Evolutionary conservation across 768 basidiomycete species (phyloP), one percentile per base, ranked within the genome.

Genomic region (Boletus insuetus): DNA sequence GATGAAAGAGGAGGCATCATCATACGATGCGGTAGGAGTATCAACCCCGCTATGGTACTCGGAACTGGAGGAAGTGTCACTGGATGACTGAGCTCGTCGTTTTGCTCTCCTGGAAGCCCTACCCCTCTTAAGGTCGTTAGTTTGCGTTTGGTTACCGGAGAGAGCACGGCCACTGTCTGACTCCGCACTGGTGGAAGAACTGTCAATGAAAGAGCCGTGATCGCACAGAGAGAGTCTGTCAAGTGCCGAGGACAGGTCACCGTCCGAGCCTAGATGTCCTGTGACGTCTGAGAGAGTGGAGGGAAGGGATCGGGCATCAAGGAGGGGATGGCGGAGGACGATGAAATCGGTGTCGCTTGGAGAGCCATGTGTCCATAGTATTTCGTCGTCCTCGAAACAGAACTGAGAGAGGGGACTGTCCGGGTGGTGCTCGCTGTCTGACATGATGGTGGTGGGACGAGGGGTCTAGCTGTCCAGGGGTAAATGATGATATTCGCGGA

Each of bases 1-100:
- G 41, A 72, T 72, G 35, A 65, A 71, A 13, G 59, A 56, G 17
- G 51, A 58, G 4, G 71, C 69, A 1, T 68, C 65, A 1, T 61
- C 60, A 35, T 66, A 73, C 7, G 69, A 64, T 5, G 46, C 49
- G 11, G 45, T 51, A 14, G 58, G 58, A 6, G 64, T 64, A 19
- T 34, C 38, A 11, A 43, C 38, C 5, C 53, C 66, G 13, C 54
- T 58, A 10, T 42, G 41, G 35, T 51, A 54, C 14, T 56, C 52
- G 14, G 59, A 53, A 45, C 51, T 53, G 16, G 56, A 8, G 0
- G 59, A 61, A 19, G 43, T 46, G 35, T 2, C 6, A 0, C 41
- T 52, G 9, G 63, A 53, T 3, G 58, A 51, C 20, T 31, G 22
- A 17, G 41, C 43, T 31, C 50, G 42, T 22, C 29, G 44, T n/a